phyloP scores from a whole-genome alignment of 1,284 basidiomycete genomes.

The Cutaneotrichosporon daszewskae region DNA sequence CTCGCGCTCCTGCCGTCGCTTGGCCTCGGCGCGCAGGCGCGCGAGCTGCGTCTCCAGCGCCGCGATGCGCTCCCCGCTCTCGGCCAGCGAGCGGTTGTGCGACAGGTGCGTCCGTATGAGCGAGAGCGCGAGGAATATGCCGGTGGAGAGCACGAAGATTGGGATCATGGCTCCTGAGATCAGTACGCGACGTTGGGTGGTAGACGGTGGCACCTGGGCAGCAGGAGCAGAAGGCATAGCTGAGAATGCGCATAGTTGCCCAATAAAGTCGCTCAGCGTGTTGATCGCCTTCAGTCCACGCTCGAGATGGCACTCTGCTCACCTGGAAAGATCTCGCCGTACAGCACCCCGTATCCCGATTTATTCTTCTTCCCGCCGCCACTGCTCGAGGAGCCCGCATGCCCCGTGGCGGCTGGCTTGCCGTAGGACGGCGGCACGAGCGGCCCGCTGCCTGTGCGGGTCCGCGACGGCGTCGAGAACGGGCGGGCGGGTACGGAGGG shows the following conservation, averaged over 20 bases:
- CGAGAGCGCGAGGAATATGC: slow-evolving; percentile 42
- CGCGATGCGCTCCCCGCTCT: slow-evolving; percentile 33
- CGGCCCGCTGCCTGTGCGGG: no score
- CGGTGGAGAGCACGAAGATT: slow-evolving; percentile 43
- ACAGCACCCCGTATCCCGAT: slow-evolving; percentile 33
- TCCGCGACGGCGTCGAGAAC: no score
- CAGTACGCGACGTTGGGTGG: neutral
- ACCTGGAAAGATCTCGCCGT: slow-evolving; percentile 41
- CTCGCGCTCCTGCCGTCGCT: slow-evolving; percentile 27
- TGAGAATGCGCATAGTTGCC: neutral
- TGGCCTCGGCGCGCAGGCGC: slow-evolving; percentile 24
- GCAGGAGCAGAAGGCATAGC: neutral
- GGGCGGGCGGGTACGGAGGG: no score
- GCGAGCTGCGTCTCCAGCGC: slow-evolving; percentile 39
- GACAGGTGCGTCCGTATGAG: slow-evolving; percentile 39
- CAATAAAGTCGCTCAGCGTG: neutral
- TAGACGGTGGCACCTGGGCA: neutral
- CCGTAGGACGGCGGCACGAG: no score
- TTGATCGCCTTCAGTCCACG: neutral
- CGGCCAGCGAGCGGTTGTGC: slow-evolving; percentile 34
- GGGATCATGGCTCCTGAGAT: slow-evolving; percentile 43
- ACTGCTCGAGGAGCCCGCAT: no score
- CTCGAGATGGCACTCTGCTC: slow-evolving; percentile 8
- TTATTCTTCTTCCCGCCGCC: slow-evolving; percentile 9
- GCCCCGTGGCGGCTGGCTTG: no score